These are phyloP conservation scores for Omphalotus olearius DNA, from an alignment of 1,284 basidiomycete genomes.

Conservation along the genomic window DNA sequence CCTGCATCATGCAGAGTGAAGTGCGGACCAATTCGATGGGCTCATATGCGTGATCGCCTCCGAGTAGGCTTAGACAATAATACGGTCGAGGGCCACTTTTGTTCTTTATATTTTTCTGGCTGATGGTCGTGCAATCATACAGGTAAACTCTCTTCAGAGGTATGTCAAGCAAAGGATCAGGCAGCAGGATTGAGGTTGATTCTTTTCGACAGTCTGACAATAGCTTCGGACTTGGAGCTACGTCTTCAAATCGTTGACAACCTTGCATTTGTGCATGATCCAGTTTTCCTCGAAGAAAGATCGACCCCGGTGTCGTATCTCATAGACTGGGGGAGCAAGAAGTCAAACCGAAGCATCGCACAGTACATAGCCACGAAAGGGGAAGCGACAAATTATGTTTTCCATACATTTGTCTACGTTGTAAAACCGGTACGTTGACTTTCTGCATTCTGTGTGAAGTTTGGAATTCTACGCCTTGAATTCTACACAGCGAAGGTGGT, in stretches of 20 bases:
- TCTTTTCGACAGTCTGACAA: slow-evolving; percentile 26
- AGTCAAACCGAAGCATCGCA: slow-evolving; percentile 27
- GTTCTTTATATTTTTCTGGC: not conserved
- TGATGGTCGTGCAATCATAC: not conserved
- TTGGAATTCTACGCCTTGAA: slow-evolving; percentile 1
- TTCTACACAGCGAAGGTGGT: slow-evolving; percentile 35
- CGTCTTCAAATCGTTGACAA: slow-evolving; percentile 31
- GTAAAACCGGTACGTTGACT: slow-evolving; percentile 32
- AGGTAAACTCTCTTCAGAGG: slow-evolving; percentile 1
- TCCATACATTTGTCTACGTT: slow-evolving; percentile 47
- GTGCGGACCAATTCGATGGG: slow-evolving; percentile 7
- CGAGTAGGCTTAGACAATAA: slow-evolving; percentile 3
- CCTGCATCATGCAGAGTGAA: slow-evolving; percentile 3
- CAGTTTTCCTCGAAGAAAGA: slow-evolving; percentile 45
- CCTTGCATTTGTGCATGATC: slow-evolving; percentile 48
- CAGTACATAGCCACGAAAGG: slow-evolving; percentile 29
- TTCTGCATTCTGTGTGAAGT: not conserved
- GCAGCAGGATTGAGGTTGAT: not conserved
- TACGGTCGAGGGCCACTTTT: slow-evolving; percentile 2
- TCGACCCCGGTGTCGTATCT: slow-evolving; percentile 32
- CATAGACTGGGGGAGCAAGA: slow-evolving; percentile 45
- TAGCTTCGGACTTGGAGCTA: slow-evolving; percentile 28
- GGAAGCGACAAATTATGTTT: slow-evolving; percentile 21
- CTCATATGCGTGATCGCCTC: not conserved
- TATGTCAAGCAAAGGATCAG: not conserved